Conservation (phyloP, 257 asterid genomes). For the Forsythia viridissima region DNA sequence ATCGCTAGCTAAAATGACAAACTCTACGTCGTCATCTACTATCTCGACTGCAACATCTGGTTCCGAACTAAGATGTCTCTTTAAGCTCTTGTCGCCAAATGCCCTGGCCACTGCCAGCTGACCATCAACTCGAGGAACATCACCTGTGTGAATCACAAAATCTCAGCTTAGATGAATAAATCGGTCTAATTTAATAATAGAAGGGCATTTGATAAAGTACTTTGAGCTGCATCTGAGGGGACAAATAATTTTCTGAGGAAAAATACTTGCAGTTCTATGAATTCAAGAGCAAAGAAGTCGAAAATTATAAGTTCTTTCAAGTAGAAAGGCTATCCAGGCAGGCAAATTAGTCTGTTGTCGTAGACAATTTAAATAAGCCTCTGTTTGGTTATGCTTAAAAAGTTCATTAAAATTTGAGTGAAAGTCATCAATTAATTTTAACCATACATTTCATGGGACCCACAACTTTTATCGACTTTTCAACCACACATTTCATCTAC, state of each 20-base stretch:
- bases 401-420: too few relatives aligned
- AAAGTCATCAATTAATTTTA: too few relatives aligned
- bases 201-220: neutral
- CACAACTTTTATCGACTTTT: too few relatives aligned
- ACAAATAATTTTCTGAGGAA: neutral
- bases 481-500: too few relatives aligned
- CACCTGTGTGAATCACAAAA: conserved; percentile 43
- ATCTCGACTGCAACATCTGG: conserved; percentile 59
- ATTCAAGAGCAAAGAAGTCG: neutral
- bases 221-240: neutral
- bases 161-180: neutral
- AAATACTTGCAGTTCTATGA: neutral
- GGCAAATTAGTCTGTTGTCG: neutral
- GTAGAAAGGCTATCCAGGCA: neutral
- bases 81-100: conserved; percentile 92
- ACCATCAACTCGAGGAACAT: conserved; percentile 95
- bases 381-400: too few relatives aligned
- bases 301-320: neutral
- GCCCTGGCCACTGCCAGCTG: conserved; percentile 96
- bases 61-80: conserved; percentile 82
- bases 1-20: conserved; percentile 81
- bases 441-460: too few relatives aligned
- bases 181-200: neutral
- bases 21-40: conserved; percentile 71
- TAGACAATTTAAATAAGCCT: too few relatives aligned